These are phyloP conservation scores for Sistotremastrum niveocremeum DNA, from an alignment of 768 basidiomycete genomes.

Conservation along the genomic window DNA sequence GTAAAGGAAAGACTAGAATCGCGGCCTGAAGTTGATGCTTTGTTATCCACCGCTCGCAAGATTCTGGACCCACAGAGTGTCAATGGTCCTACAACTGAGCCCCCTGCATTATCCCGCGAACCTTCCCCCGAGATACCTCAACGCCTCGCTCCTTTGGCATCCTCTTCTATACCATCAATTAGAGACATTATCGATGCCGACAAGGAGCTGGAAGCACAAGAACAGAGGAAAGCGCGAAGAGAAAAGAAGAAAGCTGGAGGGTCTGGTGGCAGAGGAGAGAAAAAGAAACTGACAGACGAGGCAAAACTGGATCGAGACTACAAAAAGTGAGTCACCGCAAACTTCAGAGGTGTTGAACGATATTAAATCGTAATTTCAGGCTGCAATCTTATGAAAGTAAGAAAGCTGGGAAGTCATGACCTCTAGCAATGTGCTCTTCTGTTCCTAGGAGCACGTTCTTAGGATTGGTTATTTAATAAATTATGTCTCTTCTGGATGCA, in stretches of 20 bases:
- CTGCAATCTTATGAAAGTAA: too few species aligned
- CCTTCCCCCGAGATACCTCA: constrained; percentile 20
- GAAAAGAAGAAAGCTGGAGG: constrained; percentile 47
- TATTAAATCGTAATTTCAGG: too few species aligned
- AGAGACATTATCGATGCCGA: constrained; percentile 72
- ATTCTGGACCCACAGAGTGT: too few species aligned
- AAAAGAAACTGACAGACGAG: constrained; percentile 26
- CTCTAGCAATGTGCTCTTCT: too few species aligned
- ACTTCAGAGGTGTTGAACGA: background rate
- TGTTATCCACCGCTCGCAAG: constrained; percentile 3
- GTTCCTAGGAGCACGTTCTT: too few species aligned
- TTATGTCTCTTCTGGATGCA: too few species aligned
- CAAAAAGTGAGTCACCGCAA: constrained; percentile 31
- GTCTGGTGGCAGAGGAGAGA: constrained; percentile 18
- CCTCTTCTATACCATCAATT: constrained; percentile 76
- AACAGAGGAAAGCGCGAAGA: constrained; percentile 62
- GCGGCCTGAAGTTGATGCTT: constrained; percentile 3
- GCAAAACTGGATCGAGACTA: constrained; percentile 44
- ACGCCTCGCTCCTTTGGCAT: constrained; percentile 60
- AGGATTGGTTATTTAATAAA: too few species aligned
- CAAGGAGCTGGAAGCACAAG: constrained; percentile 43
- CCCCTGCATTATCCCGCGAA: constrained; percentile 3
- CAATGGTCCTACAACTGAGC: too few species aligned
- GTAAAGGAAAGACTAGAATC: constrained; percentile 24
- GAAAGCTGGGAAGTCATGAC: too few species aligned